A percentile compares a stretch with the other conserved stretches of the same genome.
phyloP scores from a whole-genome alignment of 2,329 filamentous ascomycete species.

The Aspergillus tamarii region DNA sequence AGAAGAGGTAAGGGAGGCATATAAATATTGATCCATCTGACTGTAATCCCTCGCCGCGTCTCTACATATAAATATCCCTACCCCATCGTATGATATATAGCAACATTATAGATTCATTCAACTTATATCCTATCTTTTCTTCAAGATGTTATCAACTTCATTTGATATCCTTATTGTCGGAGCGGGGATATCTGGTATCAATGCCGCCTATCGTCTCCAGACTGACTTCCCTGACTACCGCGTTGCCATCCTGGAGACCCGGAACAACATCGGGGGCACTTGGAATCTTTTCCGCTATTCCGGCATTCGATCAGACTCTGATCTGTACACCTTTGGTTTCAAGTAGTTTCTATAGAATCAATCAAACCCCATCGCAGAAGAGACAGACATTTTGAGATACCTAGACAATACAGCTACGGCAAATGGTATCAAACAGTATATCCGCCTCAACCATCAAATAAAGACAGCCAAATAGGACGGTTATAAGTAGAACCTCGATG shows the following conservation, averaged over 20 bases:
- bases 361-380: slow-evolving; percentile 53
- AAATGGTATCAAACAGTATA: slow-evolving; percentile 55
- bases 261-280: slow-evolving; percentile 69
- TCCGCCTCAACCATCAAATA: slow-evolving; percentile 55
- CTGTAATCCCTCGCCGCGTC: too few species aligned
- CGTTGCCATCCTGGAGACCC: slow-evolving; percentile 70
- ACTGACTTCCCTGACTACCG: slow-evolving; percentile 55
- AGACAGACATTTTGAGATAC: slow-evolving; percentile 56
- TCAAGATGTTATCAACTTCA: too few species aligned
- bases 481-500: slow-evolving; percentile 55
- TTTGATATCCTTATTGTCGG: slow-evolving; percentile 67
- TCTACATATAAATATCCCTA: too few species aligned
- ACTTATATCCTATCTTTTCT: too few species aligned
- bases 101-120: too few species aligned
- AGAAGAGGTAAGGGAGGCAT: too few species aligned
- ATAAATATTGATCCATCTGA: too few species aligned
- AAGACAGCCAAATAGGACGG: slow-evolving; percentile 56
- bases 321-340: slow-evolving; percentile 66
- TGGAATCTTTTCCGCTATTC: slow-evolving; percentile 79
- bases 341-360: slow-evolving; percentile 69
- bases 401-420: slow-evolving; percentile 51
- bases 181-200: slow-evolving; percentile 74
- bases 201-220: slow-evolving; percentile 70
- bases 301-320: slow-evolving; percentile 67
- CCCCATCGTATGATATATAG: too few species aligned